Evolutionary conservation across 345 rosid species (phyloP).

Genomic region (Eucalyptus tenuipes): DNA sequence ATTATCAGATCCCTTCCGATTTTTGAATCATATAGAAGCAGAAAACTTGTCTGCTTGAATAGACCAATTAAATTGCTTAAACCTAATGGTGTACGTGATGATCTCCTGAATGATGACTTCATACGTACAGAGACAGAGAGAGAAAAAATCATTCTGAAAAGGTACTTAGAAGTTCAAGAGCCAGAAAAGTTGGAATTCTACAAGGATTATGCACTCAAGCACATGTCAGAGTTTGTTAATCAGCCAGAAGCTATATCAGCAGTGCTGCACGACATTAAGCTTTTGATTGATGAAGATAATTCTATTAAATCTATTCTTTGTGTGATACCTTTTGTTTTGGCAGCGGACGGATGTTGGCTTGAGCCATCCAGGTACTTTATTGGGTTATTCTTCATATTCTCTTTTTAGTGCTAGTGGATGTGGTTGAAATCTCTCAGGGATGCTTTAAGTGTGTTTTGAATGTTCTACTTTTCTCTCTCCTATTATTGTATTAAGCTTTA

Average conservation of each 20-base stretch:
- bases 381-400: background rate
- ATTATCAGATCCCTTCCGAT: conserved; percentile 73
- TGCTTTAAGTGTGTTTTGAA: background rate
- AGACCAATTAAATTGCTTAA: conserved; percentile 73
- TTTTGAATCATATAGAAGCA: conserved; percentile 68
- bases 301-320: conserved; percentile 52
- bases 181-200: conserved; percentile 72
- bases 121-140: conserved; percentile 81
- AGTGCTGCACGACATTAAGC: conserved; percentile 68
- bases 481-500: background rate
- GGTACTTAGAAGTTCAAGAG: conserved; percentile 57
- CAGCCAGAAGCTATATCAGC: conserved; percentile 47
- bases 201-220: conserved; percentile 63
- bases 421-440: background rate
- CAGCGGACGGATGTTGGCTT: conserved; percentile 83
- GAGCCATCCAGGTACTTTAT: conserved; percentile 64
- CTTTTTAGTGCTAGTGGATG: background rate
- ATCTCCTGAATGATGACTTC: conserved; percentile 76
- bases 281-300: conserved; percentile 51
- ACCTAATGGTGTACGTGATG: conserved; percentile 68
- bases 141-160: conserved; percentile 55
- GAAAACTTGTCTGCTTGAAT: conserved; percentile 58
- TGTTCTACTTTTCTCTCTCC: background rate
- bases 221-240: conserved; percentile 74
- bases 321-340: conserved; percentile 61